These are phyloP conservation scores for Nakaseomyces delphensis DNA, from an alignment of 1,139 yeast species.

Conservation along the genomic window DNA sequence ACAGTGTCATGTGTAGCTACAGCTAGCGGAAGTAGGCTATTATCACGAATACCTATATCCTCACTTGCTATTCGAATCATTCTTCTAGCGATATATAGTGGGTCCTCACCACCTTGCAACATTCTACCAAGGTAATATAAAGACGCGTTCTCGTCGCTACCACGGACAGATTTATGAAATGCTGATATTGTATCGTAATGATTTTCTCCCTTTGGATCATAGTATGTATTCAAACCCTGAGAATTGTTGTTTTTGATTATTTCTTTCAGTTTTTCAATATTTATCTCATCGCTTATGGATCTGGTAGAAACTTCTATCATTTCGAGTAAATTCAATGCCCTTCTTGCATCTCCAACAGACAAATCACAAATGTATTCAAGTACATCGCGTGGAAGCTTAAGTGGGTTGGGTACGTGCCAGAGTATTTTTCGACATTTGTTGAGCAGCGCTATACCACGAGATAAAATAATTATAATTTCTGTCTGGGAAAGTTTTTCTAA, in stretches of 20 bases:
- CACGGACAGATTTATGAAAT: slow-evolving; percentile 83
- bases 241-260: slow-evolving; percentile 28
- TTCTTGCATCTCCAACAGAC: slow-evolving; percentile 86
- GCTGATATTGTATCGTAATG: slow-evolving; percentile 95
- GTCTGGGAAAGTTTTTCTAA: slow-evolving; percentile 52
- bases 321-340: slow-evolving; percentile 71
- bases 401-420: slow-evolving; percentile 29
- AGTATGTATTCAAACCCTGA: slow-evolving; percentile 41
- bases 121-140: slow-evolving; percentile 76
- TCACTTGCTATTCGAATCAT: slow-evolving; percentile 92
- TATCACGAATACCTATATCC: slow-evolving; percentile 78
- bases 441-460: slow-evolving; percentile 52
- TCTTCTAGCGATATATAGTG: slow-evolving; percentile 80
- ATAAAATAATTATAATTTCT: slow-evolving; percentile 52
- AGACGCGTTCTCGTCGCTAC: slow-evolving; percentile 83
- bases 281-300: slow-evolving; percentile 11
- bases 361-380: slow-evolving; percentile 62
- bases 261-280: slow-evolving; percentile 14
- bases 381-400: slow-evolving; percentile 49
- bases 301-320: slow-evolving; percentile 37
- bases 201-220: slow-evolving; percentile 82
- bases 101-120: slow-evolving; percentile 91
- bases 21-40: slow-evolving; percentile 77
- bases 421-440: slow-evolving; percentile 48
- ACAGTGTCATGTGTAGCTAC: slow-evolving; percentile 78